Conservation (phyloP, 2,329 filamentous ascomycete genomes). For the Phoma sp. region DNA sequence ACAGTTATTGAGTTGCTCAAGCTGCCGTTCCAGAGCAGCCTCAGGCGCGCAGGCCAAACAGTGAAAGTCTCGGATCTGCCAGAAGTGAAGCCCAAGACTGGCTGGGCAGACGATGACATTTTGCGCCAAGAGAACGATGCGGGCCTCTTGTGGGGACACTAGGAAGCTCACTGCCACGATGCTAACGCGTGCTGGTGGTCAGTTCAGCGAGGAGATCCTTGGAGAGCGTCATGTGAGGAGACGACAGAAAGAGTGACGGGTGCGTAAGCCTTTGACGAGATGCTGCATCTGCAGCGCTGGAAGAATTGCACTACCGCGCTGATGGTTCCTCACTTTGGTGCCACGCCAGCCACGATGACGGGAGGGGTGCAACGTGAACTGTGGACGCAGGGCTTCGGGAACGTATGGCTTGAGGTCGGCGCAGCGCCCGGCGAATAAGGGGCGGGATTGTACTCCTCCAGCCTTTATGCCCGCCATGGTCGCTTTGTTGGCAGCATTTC, state of each 20-base stretch:
- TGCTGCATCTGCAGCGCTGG: conserved; percentile 4
- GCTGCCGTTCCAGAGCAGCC: conserved; percentile 17
- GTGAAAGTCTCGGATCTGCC: conserved; percentile 35
- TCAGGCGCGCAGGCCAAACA: conserved; percentile 40
- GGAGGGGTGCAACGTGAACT: conserved; percentile 23
- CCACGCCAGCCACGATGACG: conserved; percentile 38
- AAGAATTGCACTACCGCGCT: not conserved
- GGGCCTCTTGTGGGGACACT: conserved; percentile 11
- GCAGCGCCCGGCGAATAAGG: conserved; percentile 8
- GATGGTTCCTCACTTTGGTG: conserved; percentile 25
- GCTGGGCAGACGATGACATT: conserved; percentile 3
- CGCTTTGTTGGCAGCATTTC: not conserved
- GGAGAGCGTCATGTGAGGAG: conserved; percentile 2
- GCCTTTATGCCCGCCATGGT: conserved; percentile 11
- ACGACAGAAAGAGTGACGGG: conserved; percentile 3
- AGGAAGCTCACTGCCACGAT: conserved; percentile 13
- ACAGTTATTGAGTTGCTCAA: not conserved
- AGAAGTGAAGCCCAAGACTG: not conserved
- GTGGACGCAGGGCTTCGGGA: conserved; percentile 26
- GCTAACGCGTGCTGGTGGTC: conserved; percentile 9
- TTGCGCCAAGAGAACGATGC: conserved; percentile 1
- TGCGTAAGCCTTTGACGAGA: conserved; percentile 15
- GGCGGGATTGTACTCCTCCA: conserved; percentile 14
- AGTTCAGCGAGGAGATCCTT: conserved; percentile 10
- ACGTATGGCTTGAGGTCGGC: conserved; percentile 9